Percentiles rank a stretch among this genome's conserved stretches.
Evolutionary conservation across 495 filamentous ascomycete genomes (phyloP).

Genomic region (Aspergillus affinis): DNA sequence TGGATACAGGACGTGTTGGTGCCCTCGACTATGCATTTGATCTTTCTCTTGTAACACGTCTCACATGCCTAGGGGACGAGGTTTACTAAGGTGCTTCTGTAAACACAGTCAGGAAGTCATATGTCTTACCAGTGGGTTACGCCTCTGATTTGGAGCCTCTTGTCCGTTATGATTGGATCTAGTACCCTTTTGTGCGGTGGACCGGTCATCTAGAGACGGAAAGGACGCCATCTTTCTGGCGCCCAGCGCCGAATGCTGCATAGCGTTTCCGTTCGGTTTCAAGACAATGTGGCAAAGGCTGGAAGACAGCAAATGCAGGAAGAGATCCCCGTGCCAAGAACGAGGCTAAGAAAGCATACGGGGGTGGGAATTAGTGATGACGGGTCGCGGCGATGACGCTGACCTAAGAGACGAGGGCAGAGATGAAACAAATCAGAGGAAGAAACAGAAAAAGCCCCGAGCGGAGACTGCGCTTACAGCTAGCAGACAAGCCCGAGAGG

Average conservation of each 20-base stretch:
- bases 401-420: neutral
- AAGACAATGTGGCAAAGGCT: neutral
- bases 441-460: neutral
- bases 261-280: slow-evolving; percentile 8
- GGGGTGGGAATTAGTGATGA: neutral
- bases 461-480: neutral
- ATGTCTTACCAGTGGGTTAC: slow-evolving; percentile 29
- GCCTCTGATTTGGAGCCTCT: slow-evolving; percentile 17
- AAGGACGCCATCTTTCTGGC: slow-evolving; percentile 10
- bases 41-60: slow-evolving; percentile 96
- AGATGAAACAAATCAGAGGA: neutral
- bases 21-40: slow-evolving; percentile 90
- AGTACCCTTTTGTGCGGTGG: slow-evolving; percentile 9
- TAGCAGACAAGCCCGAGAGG: neutral
- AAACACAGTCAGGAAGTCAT: slow-evolving; percentile 2
- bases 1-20: slow-evolving; percentile 71
- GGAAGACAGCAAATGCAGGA: neutral
- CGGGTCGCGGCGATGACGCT: neutral
- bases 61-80: slow-evolving; percentile 72
- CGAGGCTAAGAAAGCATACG: neutral
- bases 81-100: slow-evolving; percentile 15
- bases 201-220: slow-evolving; percentile 8
- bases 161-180: slow-evolving; percentile 11
- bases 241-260: slow-evolving; percentile 16
- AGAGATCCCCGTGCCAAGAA: neutral